Evolutionary conservation across 148 eudicot species (phyloP).

Genomic region (Camellia lanceoleosa): DNA sequence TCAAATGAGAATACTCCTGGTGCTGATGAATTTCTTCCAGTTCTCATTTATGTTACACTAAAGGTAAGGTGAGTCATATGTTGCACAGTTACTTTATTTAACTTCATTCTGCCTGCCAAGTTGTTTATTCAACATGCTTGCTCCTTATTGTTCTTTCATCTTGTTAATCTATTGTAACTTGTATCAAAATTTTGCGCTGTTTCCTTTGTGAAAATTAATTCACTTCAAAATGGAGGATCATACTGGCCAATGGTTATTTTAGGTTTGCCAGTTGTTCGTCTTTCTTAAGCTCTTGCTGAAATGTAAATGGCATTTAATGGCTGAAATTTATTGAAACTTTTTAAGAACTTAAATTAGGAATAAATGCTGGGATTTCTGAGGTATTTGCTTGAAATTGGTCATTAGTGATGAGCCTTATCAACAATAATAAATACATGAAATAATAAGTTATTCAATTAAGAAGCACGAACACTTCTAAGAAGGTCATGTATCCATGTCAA

Average conservation of each 20-base stretch:
- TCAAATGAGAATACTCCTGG: slow-evolving; percentile 78
- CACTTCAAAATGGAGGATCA: background rate
- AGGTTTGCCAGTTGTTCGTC: background rate
- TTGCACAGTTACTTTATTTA: background rate
- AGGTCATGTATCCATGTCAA: too few species aligned
- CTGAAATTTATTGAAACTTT: background rate
- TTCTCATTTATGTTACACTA: slow-evolving; percentile 83
- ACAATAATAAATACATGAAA: background rate
- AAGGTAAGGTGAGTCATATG: slow-evolving; percentile 49
- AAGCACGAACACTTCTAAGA: too few species aligned
- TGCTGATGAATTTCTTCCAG: slow-evolving; percentile 96
- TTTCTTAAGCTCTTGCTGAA: background rate
- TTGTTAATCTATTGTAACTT: background rate
- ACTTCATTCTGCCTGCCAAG: background rate
- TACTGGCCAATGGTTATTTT: background rate
- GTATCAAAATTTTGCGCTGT: background rate
- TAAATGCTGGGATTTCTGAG: background rate
- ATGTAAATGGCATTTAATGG: background rate
- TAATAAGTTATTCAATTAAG: too few species aligned
- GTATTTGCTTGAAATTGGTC: background rate
- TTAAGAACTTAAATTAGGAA: background rate
- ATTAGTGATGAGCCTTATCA: background rate
- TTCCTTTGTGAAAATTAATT: background rate
- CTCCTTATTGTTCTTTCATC: background rate
- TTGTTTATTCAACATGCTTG: background rate